phyloP scores from a whole-genome alignment of 176 grass and related monocot species.

The Tillandsia fasciculata region DNA sequence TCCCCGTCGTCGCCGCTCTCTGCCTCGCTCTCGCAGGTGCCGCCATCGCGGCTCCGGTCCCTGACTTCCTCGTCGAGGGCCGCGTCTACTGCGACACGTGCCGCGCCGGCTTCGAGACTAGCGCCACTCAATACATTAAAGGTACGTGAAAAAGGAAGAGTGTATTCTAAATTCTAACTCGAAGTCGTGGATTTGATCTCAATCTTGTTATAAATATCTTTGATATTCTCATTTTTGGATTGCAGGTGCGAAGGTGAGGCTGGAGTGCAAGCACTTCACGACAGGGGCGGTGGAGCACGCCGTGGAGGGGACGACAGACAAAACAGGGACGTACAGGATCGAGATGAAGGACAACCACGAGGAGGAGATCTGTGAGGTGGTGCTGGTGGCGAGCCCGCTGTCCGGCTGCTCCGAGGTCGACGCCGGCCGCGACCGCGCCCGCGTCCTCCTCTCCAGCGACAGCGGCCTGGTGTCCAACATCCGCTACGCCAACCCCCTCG shows the following conservation, averaged over 20 bases:
- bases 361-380: conserved; percentile 62
- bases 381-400: conserved; percentile 44
- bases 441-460: conserved; percentile 10
- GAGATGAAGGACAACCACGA: conserved; percentile 56
- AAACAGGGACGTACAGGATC: conserved; percentile 46
- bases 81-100: conserved; percentile 87
- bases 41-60: neutral
- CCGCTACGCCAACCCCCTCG: conserved; percentile 28
- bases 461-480: conserved; percentile 11
- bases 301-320: conserved; percentile 35
- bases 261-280: conserved; percentile 62
- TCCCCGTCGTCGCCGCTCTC: conserved; percentile 10
- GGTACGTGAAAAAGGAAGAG: conserved; percentile 14
- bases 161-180: too few species aligned
- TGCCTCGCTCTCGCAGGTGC: conserved; percentile 21
- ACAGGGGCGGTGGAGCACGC: conserved; percentile 25
- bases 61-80: conserved; percentile 46
- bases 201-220: too few species aligned
- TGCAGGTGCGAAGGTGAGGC: conserved; percentile 61
- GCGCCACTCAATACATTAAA: conserved; percentile 49
- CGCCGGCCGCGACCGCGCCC: conserved; percentile 7
- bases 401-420: conserved; percentile 25
- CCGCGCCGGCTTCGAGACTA: conserved; percentile 72
- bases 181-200: too few species aligned
- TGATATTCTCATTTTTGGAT: neutral